Conservation (phyloP, 352 stramenopile genomes). For the Phytophthora citrophthora region DNA sequence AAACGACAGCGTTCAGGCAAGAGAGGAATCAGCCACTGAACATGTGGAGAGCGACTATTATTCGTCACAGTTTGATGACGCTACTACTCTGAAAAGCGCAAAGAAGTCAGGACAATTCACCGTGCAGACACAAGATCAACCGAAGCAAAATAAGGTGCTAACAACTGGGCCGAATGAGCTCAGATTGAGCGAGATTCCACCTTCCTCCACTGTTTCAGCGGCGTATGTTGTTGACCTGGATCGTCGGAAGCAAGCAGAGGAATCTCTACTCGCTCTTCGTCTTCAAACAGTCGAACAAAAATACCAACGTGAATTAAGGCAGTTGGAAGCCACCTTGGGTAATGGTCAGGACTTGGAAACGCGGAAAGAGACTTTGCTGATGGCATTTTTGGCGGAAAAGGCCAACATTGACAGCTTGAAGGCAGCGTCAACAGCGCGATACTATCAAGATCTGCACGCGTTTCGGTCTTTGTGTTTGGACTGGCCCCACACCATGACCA, state of each 20-base stretch:
- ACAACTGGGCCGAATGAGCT: neutral
- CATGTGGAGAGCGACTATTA: conserved; percentile 11
- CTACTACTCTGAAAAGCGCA: neutral
- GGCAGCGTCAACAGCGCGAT: conserved; percentile 57
- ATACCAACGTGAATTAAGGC: conserved; percentile 36
- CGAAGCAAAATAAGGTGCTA: too few relatives aligned
- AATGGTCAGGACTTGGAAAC: conserved; percentile 21
- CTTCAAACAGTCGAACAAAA: conserved; percentile 50
- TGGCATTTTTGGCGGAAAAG: conserved; percentile 57
- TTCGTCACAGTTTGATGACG: conserved; percentile 18
- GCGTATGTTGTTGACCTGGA: conserved; percentile 56
- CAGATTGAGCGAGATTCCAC: neutral
- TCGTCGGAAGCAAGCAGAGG: conserved; percentile 55
- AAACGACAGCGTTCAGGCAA: neutral
- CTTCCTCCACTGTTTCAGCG: conserved; percentile 16
- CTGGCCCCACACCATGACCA: conserved; percentile 9
- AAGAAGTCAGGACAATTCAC: neutral
- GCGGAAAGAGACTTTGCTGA: conserved; percentile 43
- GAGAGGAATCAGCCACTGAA: neutral
- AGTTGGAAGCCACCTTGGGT: conserved; percentile 20
- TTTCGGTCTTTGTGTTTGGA: conserved; percentile 49
- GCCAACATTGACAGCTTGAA: conserved; percentile 62
- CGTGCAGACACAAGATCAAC: neutral
- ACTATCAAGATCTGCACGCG: conserved; percentile 68
- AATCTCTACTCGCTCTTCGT: conserved; percentile 54